Evolutionary conservation across 768 basidiomycete genomes (phyloP), one percentile per base, ranked within the genome.

Genomic region (Amanita pallidorosea): DNA sequence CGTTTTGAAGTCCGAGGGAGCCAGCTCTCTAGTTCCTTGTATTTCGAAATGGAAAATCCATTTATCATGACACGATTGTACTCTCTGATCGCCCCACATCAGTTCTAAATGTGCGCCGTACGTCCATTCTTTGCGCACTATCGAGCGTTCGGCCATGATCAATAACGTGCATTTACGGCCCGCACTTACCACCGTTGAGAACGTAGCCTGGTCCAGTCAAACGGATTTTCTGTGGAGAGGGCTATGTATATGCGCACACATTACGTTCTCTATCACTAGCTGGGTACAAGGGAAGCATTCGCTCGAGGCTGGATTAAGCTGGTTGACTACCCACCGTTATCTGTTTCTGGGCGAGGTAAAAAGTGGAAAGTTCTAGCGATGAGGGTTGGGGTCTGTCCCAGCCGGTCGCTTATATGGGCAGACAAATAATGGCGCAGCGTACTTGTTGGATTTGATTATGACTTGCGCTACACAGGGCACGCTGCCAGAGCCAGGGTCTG

Each of bases 241-340:
- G 11, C 23, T 51, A 43, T 51, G 41, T 51, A 36, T 51, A 51
- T 51, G 50, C 50, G 50, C 43, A 25, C 22, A 22, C 13, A 51
- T 37, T 22, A 51, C 25, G 20, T 35, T 35, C 20, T 44, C 34
- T 1, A 51, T 25, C 35, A 23, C 43, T 45, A 45, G 50, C 50
- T 51, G 42, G 15, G 23, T 7, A 7, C 12, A 2, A 20, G 22
- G 22, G 22, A 33, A 34, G 33, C 18, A 7, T 20, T 34, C 18
- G 11, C 17, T 41, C 17, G 23, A 23, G 2, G 25, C 17, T 40
- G 12, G 17, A 15, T 4, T 13, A 29, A 11, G 22, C 20, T 20
- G 2, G 31, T 18, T 7, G 17, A 43, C 35, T 8, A 44, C 50
- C 2, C 22, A 51, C 50, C 35, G 50, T 45, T 34, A 51, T 51